These are phyloP conservation scores for Rubia balearica DNA, from an alignment of 305 asterid genomes.

Conservation along the genomic window DNA sequence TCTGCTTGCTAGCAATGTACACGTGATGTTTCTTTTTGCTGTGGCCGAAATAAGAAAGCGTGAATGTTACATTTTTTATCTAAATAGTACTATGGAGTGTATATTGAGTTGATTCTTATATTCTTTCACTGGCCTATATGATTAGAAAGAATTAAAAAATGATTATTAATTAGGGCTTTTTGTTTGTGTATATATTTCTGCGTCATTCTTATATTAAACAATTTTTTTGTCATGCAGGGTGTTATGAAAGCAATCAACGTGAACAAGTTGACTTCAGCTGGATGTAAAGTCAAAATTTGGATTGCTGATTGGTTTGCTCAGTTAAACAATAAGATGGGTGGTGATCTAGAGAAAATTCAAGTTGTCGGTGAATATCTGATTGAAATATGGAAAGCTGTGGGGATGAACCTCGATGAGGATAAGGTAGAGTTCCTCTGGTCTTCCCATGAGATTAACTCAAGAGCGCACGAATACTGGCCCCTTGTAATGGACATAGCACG, in stretches of 20 bases:
- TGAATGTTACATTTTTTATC: background rate
- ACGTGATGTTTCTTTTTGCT: background rate
- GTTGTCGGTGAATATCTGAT: slow-evolving; percentile 67
- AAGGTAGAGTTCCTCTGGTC: slow-evolving; percentile 89
- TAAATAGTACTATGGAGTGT: background rate
- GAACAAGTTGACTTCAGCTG: slow-evolving; percentile 71
- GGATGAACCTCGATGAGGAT: slow-evolving; percentile 70
- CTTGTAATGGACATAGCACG: slow-evolving; percentile 85
- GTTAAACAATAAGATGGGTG: slow-evolving; percentile 82
- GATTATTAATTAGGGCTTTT: background rate
- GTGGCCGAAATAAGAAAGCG: background rate
- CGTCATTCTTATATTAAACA: background rate
- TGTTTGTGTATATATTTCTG: background rate
- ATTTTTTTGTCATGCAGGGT: slow-evolving; percentile 43
- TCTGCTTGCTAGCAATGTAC: background rate
- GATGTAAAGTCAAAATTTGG: slow-evolving; percentile 88
- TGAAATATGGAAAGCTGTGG: slow-evolving; percentile 87
- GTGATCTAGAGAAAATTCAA: slow-evolving; percentile 74
- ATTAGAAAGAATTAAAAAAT: background rate
- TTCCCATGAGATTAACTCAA: slow-evolving; percentile 66
- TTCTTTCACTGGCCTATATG: background rate
- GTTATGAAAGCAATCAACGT: slow-evolving; percentile 84
- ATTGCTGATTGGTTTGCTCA: slow-evolving; percentile 94
- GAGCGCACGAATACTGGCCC: slow-evolving; percentile 83
- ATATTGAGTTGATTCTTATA: background rate